Conservation (phyloP, 805 yeast genomes). For the Phaffomyces thermotolerans region DNA sequence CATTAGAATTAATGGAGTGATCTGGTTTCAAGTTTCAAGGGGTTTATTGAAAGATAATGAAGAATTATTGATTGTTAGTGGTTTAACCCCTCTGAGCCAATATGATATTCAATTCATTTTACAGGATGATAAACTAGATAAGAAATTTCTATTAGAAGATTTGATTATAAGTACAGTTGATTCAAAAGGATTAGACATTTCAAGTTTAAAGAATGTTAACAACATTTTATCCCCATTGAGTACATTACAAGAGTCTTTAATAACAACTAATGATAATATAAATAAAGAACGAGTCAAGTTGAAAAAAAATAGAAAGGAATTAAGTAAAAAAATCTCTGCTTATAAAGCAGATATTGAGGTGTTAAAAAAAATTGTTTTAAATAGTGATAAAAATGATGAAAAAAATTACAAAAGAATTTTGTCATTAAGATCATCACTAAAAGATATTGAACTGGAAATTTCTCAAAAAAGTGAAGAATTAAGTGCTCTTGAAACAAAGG, state of each 20-base stretch:
- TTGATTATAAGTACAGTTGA: constrained; percentile 31
- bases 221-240: constrained; percentile 46
- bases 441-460: constrained; percentile 21
- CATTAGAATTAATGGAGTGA: constrained; percentile 54
- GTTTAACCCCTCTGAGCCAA: constrained; percentile 56
- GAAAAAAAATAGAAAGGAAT: constrained; percentile 51
- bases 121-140: constrained; percentile 21
- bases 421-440: constrained; percentile 15
- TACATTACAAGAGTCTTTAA: constrained; percentile 57
- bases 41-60: constrained; percentile 37
- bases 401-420: constrained; percentile 30
- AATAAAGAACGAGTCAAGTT: constrained; percentile 49
- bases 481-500: constrained; percentile 16
- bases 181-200: constrained; percentile 13
- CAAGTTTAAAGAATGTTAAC: constrained; percentile 27
- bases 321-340: constrained; percentile 43
- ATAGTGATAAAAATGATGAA: constrained; percentile 48
- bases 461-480: constrained; percentile 14
- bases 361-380: constrained; percentile 38
- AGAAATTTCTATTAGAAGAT: constrained; percentile 31
- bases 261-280: constrained; percentile 54
- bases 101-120: constrained; percentile 47
- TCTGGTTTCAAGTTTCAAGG: constrained; percentile 60
- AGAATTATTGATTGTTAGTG: constrained; percentile 52
- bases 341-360: constrained; percentile 51